These are phyloP conservation scores for Podospora conica DNA, from an alignment of 495 filamentous ascomycete species.

Conservation along the genomic window DNA sequence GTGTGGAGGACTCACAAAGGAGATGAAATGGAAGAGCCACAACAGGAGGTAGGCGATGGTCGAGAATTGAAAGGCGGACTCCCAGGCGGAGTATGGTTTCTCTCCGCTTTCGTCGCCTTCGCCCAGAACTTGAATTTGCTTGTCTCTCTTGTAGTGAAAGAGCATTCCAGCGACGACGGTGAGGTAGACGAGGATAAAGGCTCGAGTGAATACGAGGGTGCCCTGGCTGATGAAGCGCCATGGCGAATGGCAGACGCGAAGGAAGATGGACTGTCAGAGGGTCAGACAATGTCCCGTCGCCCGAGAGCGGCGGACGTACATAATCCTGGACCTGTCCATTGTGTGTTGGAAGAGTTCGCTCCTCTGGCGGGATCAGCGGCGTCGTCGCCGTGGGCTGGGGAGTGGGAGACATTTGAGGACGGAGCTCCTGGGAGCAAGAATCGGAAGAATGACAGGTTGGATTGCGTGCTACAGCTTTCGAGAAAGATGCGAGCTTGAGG, in stretches of 20 bases:
- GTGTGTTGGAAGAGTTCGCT: neutral
- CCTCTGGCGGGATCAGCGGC: neutral
- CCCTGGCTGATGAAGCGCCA: constrained; percentile 41
- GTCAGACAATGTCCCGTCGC: constrained; percentile 11
- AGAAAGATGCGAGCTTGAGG: neutral
- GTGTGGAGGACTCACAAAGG: constrained; percentile 28
- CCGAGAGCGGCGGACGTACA: constrained; percentile 20
- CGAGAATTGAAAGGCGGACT: constrained; percentile 44
- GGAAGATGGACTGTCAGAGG: constrained; percentile 37
- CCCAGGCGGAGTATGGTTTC: constrained; percentile 25
- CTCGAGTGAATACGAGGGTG: constrained; percentile 35
- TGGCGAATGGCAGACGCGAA: constrained; percentile 47
- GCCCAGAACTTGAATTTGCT: constrained; percentile 6
- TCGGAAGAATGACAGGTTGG: neutral
- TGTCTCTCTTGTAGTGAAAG: constrained; percentile 35
- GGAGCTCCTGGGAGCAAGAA: neutral
- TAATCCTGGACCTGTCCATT: constrained; percentile 22
- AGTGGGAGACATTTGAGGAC: neutral
- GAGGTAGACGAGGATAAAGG: constrained; percentile 39
- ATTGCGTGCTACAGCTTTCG: neutral
- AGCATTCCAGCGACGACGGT: constrained; percentile 34
- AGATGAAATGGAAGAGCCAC: constrained; percentile 39
- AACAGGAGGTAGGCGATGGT: constrained; percentile 37
- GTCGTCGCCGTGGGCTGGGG: neutral
- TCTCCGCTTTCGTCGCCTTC: constrained; percentile 17